These are phyloP conservation scores for Aspergillus haitiensis DNA, from an alignment of 495 filamentous ascomycete genomes.

Conservation along the genomic window DNA sequence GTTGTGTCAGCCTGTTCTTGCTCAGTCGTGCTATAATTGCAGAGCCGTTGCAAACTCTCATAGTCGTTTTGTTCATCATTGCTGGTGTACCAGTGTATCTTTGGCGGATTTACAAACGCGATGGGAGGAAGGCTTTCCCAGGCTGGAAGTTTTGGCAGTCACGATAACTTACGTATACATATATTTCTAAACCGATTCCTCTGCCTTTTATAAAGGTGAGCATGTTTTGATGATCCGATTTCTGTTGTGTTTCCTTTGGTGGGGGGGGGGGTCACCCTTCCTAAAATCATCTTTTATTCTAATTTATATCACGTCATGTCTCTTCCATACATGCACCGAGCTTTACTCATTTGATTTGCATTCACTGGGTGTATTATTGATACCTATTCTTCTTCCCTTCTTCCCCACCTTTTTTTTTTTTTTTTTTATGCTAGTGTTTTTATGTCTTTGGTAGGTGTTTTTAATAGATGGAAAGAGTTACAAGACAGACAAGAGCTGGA, in stretches of 20 bases:
- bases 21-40: conserved; percentile 84
- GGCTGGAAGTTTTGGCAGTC: conserved; percentile 64
- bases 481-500: neutral
- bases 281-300: neutral
- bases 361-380: conserved; percentile 29
- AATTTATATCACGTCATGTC: conserved; percentile 3
- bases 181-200: neutral
- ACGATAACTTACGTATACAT: conserved; percentile 28
- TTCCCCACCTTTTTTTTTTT: conserved; percentile 3
- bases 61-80: conserved; percentile 79
- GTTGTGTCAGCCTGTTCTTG: conserved; percentile 93
- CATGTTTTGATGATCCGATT: neutral
- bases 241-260: neutral
- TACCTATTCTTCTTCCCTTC: conserved; percentile 16
- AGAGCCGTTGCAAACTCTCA: conserved; percentile 82
- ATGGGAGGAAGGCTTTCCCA: conserved; percentile 45
- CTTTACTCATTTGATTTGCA: conserved; percentile 28
- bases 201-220: neutral
- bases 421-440: conserved; percentile 18
- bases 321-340: conserved; percentile 25
- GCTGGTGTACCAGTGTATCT: conserved; percentile 85
- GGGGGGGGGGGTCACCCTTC: neutral
- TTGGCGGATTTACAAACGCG: conserved; percentile 69
- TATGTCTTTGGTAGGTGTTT: conserved; percentile 16
- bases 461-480: conserved; percentile 1